Base-by-base conservation (phyloP, 1,284 basidiomycete genomes). In the Cryptococcus sp. region DNA sequence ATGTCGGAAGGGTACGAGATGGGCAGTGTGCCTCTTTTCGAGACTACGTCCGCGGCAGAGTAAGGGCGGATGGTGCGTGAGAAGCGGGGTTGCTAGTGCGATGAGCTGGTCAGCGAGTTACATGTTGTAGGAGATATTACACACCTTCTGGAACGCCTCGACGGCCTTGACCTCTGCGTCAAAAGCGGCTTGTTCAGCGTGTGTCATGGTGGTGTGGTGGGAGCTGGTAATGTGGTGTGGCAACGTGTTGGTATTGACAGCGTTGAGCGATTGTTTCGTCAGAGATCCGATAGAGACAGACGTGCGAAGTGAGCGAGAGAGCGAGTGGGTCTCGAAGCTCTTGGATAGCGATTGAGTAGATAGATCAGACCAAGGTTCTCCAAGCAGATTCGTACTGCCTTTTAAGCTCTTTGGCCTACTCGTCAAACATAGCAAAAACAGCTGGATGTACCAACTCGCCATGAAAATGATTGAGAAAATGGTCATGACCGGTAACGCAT, bases 71-170 rank as follows among this genome's bases (percentile, higher is more conserved):
- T 88, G 45, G 89, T 88, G 73, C 87, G 84, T 44, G 86, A 85
- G 78, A 94, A 98, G 57, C 95, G 91, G 31, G 91, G 86, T 72
- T 81, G 87, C 93, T 95, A 71, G 11, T 47, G 16, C 15, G 3
- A 20, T 31, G 48, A 50, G 48, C 27, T 3, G 51, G 51, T 10
- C 22, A 45, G 22, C 13, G 39, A 45, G 41, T 22, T 13, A 47
- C 25, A 38, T 25, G 23, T 39, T 48, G 8, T 6, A 17, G 5
- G 20, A 25, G 7, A 48, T 17, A 48, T 2, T 16, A 52, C 3
- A 64, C 62, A 91, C 93, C 86, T 92, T 91, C 87, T 90, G 95
- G 89, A 93, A 96, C 67, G 87, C 82, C 81, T 94, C 89, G 68
- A 95, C 87, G 67, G 88, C 81, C 59, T 86, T 86, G 61, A 95